A percentile compares a stretch with the other conserved stretches of the same genome.
Evolutionary conservation across 257 asterid species (phyloP).

Genomic region (Perilla frutescens): DNA sequence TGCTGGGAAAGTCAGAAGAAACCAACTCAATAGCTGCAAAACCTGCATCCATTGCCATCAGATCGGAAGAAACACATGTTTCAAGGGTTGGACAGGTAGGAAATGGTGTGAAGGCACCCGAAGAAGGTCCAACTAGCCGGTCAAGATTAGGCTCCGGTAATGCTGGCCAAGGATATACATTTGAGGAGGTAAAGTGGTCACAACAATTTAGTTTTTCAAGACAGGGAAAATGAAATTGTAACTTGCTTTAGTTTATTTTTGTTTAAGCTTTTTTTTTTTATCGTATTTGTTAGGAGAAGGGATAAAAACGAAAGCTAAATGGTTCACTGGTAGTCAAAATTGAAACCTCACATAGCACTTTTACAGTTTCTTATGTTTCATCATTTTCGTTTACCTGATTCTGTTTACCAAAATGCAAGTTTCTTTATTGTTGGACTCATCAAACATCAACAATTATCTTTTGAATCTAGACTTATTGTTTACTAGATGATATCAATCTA

Average conservation of each 20-base stretch:
- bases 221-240: not conserved
- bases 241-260: not conserved
- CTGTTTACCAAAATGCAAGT: not conserved
- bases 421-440: not conserved
- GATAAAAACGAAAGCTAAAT: not conserved
- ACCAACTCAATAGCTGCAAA: conserved; percentile 61
- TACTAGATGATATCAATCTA: not conserved
- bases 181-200: conserved; percentile 74
- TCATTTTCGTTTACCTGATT: conserved; percentile 1
- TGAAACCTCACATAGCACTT: conserved; percentile 1
- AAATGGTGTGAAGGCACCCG: conserved; percentile 74
- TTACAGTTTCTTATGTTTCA: conserved; percentile 4
- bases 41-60: conserved; percentile 51
- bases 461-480: not conserved
- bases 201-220: conserved; percentile 12
- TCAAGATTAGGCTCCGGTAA: conserved; percentile 95
- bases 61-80: conserved; percentile 70
- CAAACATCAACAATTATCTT: not conserved
- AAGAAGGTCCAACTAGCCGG: conserved; percentile 88
- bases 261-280: conserved; percentile 1
- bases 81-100: conserved; percentile 65
- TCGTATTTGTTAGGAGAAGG: not conserved
- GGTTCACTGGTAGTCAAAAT: not conserved
- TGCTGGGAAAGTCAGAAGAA: conserved; percentile 76
- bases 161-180: conserved; percentile 99